Evolutionary conservation across 768 basidiomycete genomes (phyloP).

Genomic region (Amanita fuliginea): DNA sequence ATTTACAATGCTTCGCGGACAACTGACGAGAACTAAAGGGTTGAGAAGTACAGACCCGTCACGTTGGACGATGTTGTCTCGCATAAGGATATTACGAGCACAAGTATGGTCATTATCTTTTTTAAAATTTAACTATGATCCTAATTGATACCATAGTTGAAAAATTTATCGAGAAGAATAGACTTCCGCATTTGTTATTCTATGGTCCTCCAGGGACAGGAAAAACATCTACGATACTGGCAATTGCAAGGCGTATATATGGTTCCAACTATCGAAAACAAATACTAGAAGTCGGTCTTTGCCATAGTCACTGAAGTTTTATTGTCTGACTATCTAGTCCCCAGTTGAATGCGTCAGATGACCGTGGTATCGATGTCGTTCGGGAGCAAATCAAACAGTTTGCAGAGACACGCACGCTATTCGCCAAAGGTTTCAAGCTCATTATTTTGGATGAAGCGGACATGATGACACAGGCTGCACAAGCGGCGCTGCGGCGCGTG

Average conservation of each 20-base stretch:
- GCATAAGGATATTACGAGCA: conserved; percentile 89
- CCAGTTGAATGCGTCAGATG: conserved; percentile 95
- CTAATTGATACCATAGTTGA: conserved; percentile 50
- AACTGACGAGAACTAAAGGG: conserved; percentile 42
- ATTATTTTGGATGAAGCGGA: conserved; percentile 99
- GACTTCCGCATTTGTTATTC: conserved; percentile 89
- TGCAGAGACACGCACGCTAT: conserved; percentile 87
- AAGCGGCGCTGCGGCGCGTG: conserved; percentile 91
- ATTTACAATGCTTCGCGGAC: neutral
- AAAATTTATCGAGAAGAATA: conserved; percentile 90
- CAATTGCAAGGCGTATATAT: conserved; percentile 91
- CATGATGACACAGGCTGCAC: conserved; percentile 99
- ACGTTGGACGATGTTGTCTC: conserved; percentile 92
- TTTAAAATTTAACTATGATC: neutral
- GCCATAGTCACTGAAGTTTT: neutral
- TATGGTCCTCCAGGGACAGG: conserved; percentile 99
- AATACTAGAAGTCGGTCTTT: conserved; percentile 70
- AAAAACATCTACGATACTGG: conserved; percentile 95
- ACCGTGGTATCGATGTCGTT: conserved; percentile 97
- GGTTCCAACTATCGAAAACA: conserved; percentile 80
- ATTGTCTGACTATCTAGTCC: conserved; percentile 1
- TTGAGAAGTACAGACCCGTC: conserved; percentile 94
- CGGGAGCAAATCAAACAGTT: conserved; percentile 99
- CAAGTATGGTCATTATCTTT: conserved; percentile 52
- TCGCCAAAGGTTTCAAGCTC: conserved; percentile 91